Evolutionary conservation across 2,329 filamentous ascomycete species (phyloP).

Genomic region (Paraconiothyrium sp.): DNA sequence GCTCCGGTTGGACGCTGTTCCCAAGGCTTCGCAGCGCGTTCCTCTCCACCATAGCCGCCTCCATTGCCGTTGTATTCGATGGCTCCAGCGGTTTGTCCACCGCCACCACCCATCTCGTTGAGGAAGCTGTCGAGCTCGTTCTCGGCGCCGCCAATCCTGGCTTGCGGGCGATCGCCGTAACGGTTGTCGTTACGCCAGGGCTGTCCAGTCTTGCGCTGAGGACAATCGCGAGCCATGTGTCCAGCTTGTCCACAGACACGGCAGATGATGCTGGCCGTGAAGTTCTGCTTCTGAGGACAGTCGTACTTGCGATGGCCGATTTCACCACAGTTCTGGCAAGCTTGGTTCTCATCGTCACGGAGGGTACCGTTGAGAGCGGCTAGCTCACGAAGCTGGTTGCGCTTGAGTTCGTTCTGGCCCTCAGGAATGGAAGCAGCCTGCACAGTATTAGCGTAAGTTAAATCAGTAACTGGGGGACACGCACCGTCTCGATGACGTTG

Average conservation of each 20-base stretch:
- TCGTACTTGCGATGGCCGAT: constrained; percentile 99
- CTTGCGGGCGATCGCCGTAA: constrained; percentile 65
- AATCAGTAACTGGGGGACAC: constrained; percentile 50
- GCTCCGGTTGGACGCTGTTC: constrained; percentile 85
- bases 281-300: constrained; percentile 96
- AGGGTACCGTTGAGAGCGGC: constrained; percentile 98
- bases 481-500: constrained; percentile 97
- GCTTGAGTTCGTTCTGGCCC: constrained; percentile 98
- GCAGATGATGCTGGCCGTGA: constrained; percentile 99
- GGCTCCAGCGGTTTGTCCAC: constrained; percentile 71
- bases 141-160: constrained; percentile 78
- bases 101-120: constrained; percentile 89
- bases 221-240: constrained; percentile 98
- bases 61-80: constrained; percentile 66
- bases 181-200: constrained; percentile 86
- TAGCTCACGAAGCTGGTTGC: constrained; percentile 96
- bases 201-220: constrained; percentile 87
- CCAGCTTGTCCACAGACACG: constrained; percentile 97
- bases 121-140: constrained; percentile 98
- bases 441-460: constrained; percentile 40
- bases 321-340: constrained; percentile 98
- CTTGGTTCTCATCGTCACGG: constrained; percentile 98
- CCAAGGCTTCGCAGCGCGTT: constrained; percentile 80
- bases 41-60: constrained; percentile 57
- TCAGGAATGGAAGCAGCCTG: constrained; percentile 98